These are phyloP conservation scores for Fusarium nisikadoi DNA, from an alignment of 2,329 filamentous ascomycete species.

Conservation along the genomic window DNA sequence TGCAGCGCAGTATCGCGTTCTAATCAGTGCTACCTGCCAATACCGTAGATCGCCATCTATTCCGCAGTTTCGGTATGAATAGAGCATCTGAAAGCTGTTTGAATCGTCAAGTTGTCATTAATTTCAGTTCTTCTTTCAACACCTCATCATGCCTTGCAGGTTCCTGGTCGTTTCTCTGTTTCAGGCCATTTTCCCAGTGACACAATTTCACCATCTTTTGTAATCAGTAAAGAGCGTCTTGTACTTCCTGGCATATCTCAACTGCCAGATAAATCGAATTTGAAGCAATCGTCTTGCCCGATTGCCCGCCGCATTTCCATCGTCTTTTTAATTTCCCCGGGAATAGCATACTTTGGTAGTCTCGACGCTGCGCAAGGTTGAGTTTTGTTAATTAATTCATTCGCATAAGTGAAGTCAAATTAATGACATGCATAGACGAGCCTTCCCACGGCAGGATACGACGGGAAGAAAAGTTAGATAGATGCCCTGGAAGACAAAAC, in stretches of 20 bases:
- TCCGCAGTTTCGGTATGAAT: fast-evolving
- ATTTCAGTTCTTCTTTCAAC: not conserved
- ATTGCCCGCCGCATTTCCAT: not conserved
- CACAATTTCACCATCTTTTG: too few species aligned
- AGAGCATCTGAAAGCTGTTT: fast-evolving
- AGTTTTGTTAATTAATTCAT: not conserved
- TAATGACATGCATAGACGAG: not conserved
- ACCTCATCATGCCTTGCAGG: not conserved
- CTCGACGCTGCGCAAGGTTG: not conserved
- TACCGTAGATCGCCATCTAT: not conserved
- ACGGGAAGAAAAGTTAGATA: not conserved
- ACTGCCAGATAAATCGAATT: not conserved
- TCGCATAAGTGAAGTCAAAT: not conserved
- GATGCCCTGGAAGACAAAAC: not conserved
- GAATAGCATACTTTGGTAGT: not conserved
- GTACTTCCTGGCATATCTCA: fast-evolving
- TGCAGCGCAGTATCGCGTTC: not conserved
- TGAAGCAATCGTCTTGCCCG: too few species aligned
- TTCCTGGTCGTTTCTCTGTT: too few species aligned
- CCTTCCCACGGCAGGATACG: not conserved
- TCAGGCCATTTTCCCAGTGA: too few species aligned
- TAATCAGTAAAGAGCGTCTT: fast-evolving
- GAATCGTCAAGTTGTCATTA: fast-evolving
- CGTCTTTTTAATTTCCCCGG: not conserved
- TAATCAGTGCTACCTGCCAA: not conserved